Evolutionary conservation across 805 yeast species (phyloP), one percentile per base, ranked within the genome.

Genomic region (Wickerhamiella dianesei): DNA sequence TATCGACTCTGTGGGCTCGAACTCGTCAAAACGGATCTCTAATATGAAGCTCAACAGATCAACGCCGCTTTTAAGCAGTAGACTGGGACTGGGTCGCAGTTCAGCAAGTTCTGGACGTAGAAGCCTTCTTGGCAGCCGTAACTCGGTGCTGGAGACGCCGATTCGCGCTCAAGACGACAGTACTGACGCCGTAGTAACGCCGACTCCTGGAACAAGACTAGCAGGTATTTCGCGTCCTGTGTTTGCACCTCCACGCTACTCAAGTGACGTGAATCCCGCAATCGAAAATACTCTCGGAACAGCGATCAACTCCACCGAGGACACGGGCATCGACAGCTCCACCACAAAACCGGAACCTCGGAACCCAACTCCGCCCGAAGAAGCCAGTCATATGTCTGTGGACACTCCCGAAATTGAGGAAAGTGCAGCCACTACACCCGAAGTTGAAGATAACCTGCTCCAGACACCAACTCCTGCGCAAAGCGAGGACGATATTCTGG

Each of bases 401-500:
- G n/a, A n/a, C n/a, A n/a, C n/a, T n/a, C n/a, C n/a, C n/a, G 32
- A 12, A 25, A 25, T 25, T 25, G 32, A 25, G n/a, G n/a, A n/a
- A n/a, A n/a, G n/a, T n/a, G n/a, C n/a, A n/a, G 32, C 12, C 6
- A 12, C 32, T 25, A 6, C 32, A 6, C 32, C 32, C 9, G 32
- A 25, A 46, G 47, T 17, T 18, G 47, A 8, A 44, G 49, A 12
- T 51, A 47, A n/a, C 60, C 74, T 45, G 66, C 70, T 1, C 71
- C 70, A 39, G 73, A 73, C 42, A 14, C 48, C 54, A 44, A 50
- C 51, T 2, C 45, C 41, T 1, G 48, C 46, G 14, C 75, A 72
- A 49, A 72, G 86, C 50, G 88, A 81, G 59, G 88, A 81, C 57
- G 77, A 82, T 46, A 67, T 82, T 43, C 76, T 74, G 49, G 86